phyloP scores from a whole-genome alignment of 2,329 filamentous ascomycete genomes.

The Triangularia verruculosa region DNA sequence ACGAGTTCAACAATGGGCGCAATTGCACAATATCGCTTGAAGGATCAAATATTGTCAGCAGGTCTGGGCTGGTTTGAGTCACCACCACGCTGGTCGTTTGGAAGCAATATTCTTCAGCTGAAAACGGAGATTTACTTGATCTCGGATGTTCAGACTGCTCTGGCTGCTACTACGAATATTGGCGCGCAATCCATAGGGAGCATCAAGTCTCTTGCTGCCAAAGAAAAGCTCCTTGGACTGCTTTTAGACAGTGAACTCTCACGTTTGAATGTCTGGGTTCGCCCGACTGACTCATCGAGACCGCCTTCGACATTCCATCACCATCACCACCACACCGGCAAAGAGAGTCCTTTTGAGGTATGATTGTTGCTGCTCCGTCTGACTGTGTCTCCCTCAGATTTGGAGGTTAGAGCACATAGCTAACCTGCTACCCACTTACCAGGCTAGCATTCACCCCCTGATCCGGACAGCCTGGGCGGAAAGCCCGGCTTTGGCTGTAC shows the following conservation, averaged over 20 bases:
- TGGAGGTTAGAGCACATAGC: neutral
- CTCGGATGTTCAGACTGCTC: constrained; percentile 65
- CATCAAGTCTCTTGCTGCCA: constrained; percentile 66
- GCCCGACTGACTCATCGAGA: constrained; percentile 62
- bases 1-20: constrained; percentile 65
- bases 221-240: constrained; percentile 78
- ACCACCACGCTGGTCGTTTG: constrained; percentile 88
- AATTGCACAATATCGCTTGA: constrained; percentile 73
- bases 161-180: constrained; percentile 63
- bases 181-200: constrained; percentile 51
- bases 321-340: constrained; percentile 36
- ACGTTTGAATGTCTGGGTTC: constrained; percentile 84
- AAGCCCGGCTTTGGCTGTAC: constrained; percentile 80
- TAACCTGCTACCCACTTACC: neutral
- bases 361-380: constrained; percentile 17
- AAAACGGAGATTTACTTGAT: constrained; percentile 88
- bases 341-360: constrained; percentile 40
- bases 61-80: constrained; percentile 85
- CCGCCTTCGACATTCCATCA: constrained; percentile 39
- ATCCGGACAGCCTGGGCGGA: constrained; percentile 84
- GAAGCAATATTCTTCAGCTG: constrained; percentile 86
- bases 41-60: constrained; percentile 83
- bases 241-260: constrained; percentile 82
- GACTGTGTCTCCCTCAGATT: neutral
- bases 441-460: constrained; percentile 59